These are phyloP conservation scores for Leptographium procerum DNA, from an alignment of 2,329 filamentous ascomycete species.

Conservation along the genomic window DNA sequence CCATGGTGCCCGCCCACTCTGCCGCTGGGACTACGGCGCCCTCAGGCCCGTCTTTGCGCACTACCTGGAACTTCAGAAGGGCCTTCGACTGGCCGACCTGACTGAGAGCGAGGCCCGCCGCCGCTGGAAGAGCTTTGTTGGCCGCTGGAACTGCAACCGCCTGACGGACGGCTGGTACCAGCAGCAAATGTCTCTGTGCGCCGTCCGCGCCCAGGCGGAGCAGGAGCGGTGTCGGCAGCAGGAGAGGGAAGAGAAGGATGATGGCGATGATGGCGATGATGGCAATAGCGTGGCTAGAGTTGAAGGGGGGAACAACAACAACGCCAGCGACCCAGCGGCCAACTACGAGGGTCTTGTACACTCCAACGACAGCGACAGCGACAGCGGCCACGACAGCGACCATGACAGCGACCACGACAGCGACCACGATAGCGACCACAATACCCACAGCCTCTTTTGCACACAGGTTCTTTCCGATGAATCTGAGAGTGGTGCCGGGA, in stretches of 20 bases:
- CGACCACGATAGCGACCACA: constrained; percentile 26
- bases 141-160: constrained; percentile 85
- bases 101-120: constrained; percentile 66
- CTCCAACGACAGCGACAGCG: background rate
- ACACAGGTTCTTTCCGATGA: too few species aligned
- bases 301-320: too few species aligned
- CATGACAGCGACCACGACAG: background rate
- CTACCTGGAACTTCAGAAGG: constrained; percentile 84
- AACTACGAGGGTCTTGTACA: background rate
- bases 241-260: background rate
- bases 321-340: background rate
- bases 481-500: too few species aligned
- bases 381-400: background rate
- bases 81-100: constrained; percentile 55
- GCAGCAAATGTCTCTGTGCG: background rate
- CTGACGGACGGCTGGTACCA: constrained; percentile 50
- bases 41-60: constrained; percentile 67
- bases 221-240: background rate
- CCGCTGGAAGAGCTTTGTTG: constrained; percentile 86
- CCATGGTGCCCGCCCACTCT: constrained; percentile 51
- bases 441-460: constrained; percentile 41
- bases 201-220: constrained; percentile 20
- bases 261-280: too few species aligned
- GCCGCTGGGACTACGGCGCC: constrained; percentile 53
- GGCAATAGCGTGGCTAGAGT: too few species aligned